Evolutionary conservation across 768 basidiomycete genomes (phyloP), one percentile per base, ranked within the genome.

Genomic region (Trametes punicea): DNA sequence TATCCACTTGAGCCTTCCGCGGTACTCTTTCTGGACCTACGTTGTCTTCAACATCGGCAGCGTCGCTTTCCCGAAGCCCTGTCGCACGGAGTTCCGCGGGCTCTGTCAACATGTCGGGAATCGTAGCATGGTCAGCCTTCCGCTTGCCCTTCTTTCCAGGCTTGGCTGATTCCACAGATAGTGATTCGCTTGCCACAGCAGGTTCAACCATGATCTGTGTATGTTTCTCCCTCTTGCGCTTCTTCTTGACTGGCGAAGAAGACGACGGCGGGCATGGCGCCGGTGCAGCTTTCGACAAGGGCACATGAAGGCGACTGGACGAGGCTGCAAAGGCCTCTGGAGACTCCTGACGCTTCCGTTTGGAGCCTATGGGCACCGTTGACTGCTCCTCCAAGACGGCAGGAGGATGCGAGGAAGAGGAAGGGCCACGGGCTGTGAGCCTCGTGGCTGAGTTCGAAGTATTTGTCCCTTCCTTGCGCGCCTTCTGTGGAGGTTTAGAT

Each of bases 221-320:
- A 25, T 49, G 39, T 45, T 57, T 59, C 55, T 66, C 59, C 52
- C 62, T 55, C 55, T 62, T 72, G 33, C 65, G 70, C 57, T 69
- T 75, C 63, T 65, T 67, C 50, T 51, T 49, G 6, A 51, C 23
- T 15, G 59, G 34, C 1, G 48, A 49, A 0, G 59, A 46, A 1
- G 56, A 40, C 10, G 52, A 29, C 3, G 34, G 33, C 1, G 44
- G 18, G 4, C 44, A 18, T 18, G 34, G n/a, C 5, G 23, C 27
- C 13, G 29, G 23, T 10, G 33, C 29, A 11, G 27, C 15, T 4
- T 7, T 16, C 3, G 46, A 6, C 21, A n/a, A 20, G 20, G n/a
- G 51, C 15, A 26, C 30, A 3, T 6, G 2, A 11, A 18, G 21
- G 5, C 30, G 52, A n/a, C 18, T 39, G 6, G 36, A 20, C 7